Conservation (phyloP, 2,329 filamentous ascomycete species). For the Claviceps sp. region DNA sequence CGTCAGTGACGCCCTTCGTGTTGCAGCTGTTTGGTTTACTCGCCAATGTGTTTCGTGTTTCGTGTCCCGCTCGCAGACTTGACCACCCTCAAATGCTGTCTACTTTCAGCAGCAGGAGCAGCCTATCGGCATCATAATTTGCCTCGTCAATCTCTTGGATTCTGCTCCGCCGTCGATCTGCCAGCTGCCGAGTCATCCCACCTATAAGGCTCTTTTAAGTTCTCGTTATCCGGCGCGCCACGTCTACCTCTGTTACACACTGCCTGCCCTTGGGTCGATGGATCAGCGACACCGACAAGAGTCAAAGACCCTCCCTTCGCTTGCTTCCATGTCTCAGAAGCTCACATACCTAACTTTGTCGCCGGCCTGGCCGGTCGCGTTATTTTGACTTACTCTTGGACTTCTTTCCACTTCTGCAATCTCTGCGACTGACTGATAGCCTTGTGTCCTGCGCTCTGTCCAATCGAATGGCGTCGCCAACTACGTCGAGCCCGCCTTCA, state of each 20-base stretch:
- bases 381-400: not conserved
- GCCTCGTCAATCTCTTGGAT: not conserved
- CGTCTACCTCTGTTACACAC: not conserved
- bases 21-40: not conserved
- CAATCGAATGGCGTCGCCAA: slow-evolving; percentile 10
- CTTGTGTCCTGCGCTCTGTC: slow-evolving; percentile 1
- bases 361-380: not conserved
- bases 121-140: slow-evolving; percentile 1
- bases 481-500: slow-evolving; percentile 6
- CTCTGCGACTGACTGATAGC: slow-evolving; percentile 1
- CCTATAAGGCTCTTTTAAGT: not conserved
- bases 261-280: not conserved
- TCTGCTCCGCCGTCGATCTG: not conserved
- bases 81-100: not conserved
- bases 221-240: not conserved
- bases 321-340: slow-evolving; percentile 6
- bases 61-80: not conserved
- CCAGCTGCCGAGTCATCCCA: not conserved
- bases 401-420: not conserved
- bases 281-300: not conserved
- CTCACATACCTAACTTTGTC: slow-evolving; percentile 2
- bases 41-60: too few relatives aligned
- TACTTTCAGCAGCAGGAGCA: not conserved
- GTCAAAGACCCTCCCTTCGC: not conserved
- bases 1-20: not conserved